Conservation (phyloP, 331 rosid species). For the Saraca asoca region DNA sequence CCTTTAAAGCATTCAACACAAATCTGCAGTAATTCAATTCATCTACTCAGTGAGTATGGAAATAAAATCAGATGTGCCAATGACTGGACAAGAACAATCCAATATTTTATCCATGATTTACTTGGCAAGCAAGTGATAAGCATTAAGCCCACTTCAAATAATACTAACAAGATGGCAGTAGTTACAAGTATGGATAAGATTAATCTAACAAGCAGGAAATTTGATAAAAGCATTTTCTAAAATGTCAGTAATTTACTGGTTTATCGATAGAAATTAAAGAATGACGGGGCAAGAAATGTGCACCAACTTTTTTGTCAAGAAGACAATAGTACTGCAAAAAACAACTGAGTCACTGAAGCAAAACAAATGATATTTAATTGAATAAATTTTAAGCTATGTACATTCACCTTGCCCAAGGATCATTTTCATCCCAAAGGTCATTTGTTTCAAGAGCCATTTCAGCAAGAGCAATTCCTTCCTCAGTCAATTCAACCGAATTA, state of each 20-base stretch:
- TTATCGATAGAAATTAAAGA: slow-evolving; percentile 6
- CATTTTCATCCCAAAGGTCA: slow-evolving; percentile 98
- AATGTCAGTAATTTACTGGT: slow-evolving; percentile 23
- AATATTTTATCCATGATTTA: slow-evolving; percentile 16
- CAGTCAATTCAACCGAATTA: slow-evolving; percentile 88
- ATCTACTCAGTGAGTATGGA: slow-evolving; percentile 21
- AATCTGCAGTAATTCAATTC: slow-evolving; percentile 64
- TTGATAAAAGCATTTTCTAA: not conserved
- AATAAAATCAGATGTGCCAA: slow-evolving; percentile 13
- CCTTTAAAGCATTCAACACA: slow-evolving; percentile 93
- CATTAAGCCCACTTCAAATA: not conserved
- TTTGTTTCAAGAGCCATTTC: slow-evolving; percentile 92
- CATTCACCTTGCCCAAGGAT: slow-evolving; percentile 93
- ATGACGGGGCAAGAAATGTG: slow-evolving; percentile 10
- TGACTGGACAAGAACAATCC: slow-evolving; percentile 18
- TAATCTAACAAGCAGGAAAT: no score
- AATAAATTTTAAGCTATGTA: slow-evolving; percentile 33
- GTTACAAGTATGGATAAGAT: no score
- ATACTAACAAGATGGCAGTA: no score
- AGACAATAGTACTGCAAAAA: slow-evolving; percentile 31
- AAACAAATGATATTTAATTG: slow-evolving; percentile 28
- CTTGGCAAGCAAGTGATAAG: slow-evolving; percentile 6
- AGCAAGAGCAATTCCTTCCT: slow-evolving; percentile 94
- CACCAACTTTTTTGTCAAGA: slow-evolving; percentile 13
- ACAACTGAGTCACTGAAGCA: slow-evolving; percentile 26